Conservation (phyloP, 2,329 filamentous ascomycete species). For the Colletotrichum graminicola region DNA sequence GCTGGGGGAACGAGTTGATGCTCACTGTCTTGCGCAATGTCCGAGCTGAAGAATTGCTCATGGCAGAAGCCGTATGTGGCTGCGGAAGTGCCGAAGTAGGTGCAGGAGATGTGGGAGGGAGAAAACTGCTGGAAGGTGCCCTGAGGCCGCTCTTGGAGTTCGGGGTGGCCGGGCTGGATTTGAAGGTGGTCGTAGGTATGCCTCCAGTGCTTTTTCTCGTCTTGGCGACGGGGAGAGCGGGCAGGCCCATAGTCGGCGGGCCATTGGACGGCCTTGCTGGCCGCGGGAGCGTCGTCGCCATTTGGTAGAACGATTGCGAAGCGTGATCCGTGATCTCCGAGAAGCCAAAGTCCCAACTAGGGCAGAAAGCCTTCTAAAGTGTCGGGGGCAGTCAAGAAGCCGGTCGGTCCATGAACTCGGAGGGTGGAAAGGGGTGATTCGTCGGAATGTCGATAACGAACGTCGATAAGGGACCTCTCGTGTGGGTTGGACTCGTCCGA, state of each 20-base stretch:
- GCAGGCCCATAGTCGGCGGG: constrained; percentile 78
- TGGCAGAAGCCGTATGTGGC: constrained; percentile 65
- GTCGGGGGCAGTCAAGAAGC: constrained; percentile 38
- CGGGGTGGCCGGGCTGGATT: constrained; percentile 57
- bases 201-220: constrained; percentile 74
- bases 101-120: constrained; percentile 64
- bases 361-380: constrained; percentile 33
- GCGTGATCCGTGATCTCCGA: constrained; percentile 16
- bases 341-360: constrained; percentile 19
- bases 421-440: constrained; percentile 18
- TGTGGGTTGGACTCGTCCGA: constrained; percentile 37
- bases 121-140: constrained; percentile 69
- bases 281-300: constrained; percentile 69
- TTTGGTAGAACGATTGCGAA: constrained; percentile 49
- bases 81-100: constrained; percentile 68
- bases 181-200: constrained; percentile 58
- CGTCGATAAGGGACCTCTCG: constrained; percentile 15
- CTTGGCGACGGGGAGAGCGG: constrained; percentile 80
- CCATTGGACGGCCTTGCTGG: constrained; percentile 76
- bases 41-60: constrained; percentile 70
- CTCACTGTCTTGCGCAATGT: constrained; percentile 88
- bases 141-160: constrained; percentile 71
- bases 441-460: constrained; percentile 32
- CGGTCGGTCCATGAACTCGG: constrained; percentile 49
- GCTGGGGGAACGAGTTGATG: constrained; percentile 93